A percentile compares a stretch with the other conserved stretches of the same genome.
These are phyloP conservation scores for Xylariaceae sp. DNA, from an alignment of 2,329 filamentous ascomycete genomes.

Conservation along the genomic window DNA sequence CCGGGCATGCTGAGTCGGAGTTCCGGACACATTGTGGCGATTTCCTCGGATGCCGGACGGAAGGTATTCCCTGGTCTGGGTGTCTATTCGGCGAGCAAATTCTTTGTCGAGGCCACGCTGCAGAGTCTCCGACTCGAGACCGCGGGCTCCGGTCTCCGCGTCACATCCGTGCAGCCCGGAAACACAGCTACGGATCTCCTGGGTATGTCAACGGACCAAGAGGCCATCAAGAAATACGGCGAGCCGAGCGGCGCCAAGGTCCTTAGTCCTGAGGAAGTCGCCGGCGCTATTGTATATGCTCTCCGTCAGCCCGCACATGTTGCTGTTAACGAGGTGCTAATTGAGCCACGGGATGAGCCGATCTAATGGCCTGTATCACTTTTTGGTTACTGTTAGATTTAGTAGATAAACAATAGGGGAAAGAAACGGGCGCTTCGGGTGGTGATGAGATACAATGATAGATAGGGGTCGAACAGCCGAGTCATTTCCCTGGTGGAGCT, in stretches of 20 bases:
- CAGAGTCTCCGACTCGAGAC: conserved; percentile 71
- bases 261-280: conserved; percentile 67
- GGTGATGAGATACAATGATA: too few relatives aligned
- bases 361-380: conserved; percentile 42
- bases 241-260: conserved; percentile 71
- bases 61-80: conserved; percentile 78
- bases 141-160: conserved; percentile 64
- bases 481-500: background rate
- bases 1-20: conserved; percentile 67
- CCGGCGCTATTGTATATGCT: conserved; percentile 67
- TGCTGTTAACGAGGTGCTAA: conserved; percentile 73
- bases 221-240: conserved; percentile 74
- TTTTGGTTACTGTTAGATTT: background rate
- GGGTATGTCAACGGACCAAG: conserved; percentile 67
- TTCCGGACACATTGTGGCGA: conserved; percentile 68
- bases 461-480: too few relatives aligned
- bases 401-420: background rate
- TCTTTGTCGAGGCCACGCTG: conserved; percentile 80
- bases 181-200: conserved; percentile 71
- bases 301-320: conserved; percentile 70
- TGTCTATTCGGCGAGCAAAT: conserved; percentile 78
- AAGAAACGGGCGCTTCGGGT: background rate
- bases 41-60: conserved; percentile 75
- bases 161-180: conserved; percentile 71
- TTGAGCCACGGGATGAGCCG: conserved; percentile 72